Conservation (phyloP, 1,284 basidiomycete genomes). For the Ganoderma lucidum region DNA sequence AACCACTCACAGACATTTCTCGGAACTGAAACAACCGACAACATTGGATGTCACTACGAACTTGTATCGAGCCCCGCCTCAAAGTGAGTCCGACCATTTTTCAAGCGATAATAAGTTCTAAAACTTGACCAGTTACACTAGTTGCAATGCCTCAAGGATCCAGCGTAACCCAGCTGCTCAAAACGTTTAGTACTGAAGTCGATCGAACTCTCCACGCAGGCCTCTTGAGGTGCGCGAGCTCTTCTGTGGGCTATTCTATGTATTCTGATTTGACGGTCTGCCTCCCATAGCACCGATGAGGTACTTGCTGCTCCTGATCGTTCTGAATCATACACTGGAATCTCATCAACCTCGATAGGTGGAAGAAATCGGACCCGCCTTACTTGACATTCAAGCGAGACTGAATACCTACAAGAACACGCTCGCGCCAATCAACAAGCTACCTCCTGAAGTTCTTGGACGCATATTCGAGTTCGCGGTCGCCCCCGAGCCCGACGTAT, state of each 20-base stretch:
- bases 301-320: too few relatives aligned
- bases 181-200: neutral
- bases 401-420: neutral
- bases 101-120: too few relatives aligned
- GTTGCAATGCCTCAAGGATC: neutral
- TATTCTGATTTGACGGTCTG: neutral
- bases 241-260: neutral
- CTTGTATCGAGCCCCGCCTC: too few relatives aligned
- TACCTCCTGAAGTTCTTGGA: neutral
- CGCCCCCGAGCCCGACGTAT: neutral
- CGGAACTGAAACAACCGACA: too few relatives aligned
- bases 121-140: neutral
- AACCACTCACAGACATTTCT: too few relatives aligned
- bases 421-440: neutral
- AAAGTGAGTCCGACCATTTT: too few relatives aligned
- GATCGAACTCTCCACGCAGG: neutral
- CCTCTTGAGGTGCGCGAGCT: neutral
- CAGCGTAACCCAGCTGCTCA: neutral
- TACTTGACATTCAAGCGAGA: neutral
- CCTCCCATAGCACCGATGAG: too few relatives aligned
- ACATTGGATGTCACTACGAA: too few relatives aligned
- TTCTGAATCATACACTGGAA: too few relatives aligned
- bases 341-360: neutral
- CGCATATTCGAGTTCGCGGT: constrained; percentile 2
- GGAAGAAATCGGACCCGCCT: neutral